Percentiles rank a stretch among this genome's conserved stretches.
phyloP scores from a whole-genome alignment of 2,329 filamentous ascomycete species.

The Diaporthe amygdali region DNA sequence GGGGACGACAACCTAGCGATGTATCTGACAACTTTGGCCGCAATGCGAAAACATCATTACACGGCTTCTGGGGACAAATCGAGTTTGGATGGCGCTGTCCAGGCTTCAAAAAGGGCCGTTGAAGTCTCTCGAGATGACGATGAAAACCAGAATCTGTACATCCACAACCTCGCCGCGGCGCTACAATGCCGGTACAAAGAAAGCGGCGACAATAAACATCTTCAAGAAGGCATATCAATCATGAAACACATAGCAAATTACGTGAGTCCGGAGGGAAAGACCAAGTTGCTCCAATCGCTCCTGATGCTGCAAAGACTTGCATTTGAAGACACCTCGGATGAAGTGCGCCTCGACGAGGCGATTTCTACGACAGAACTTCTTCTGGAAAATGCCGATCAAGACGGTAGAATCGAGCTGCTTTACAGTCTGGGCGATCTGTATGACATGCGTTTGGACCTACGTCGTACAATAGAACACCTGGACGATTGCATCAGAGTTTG shows the following conservation, averaged over 20 bases:
- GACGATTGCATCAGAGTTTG: no score
- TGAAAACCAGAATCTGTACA: neutral
- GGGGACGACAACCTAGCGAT: neutral
- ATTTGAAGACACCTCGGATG: neutral
- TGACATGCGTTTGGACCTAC: neutral
- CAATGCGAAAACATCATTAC: neutral
- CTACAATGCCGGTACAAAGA: neutral
- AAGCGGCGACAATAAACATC: neutral
- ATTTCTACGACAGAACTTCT: neutral
- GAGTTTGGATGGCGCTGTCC: neutral
- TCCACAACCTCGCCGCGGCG: neutral
- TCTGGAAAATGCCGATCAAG: neutral
- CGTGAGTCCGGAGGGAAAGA: neutral
- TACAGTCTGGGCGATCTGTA: neutral
- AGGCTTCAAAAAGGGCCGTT: neutral
- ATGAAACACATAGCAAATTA: neutral
- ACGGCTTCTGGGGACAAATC: neutral
- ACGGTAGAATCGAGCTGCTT: neutral
- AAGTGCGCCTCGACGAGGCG: neutral
- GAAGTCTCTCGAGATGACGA: neutral
- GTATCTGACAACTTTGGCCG: neutral
- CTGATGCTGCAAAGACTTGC: neutral
- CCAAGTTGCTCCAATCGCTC: neutral
- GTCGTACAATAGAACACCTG: no score
- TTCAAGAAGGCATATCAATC: neutral